Evolutionary conservation across 2,329 filamentous ascomycete genomes (phyloP).

Genomic region (Pyrenophora teres): DNA sequence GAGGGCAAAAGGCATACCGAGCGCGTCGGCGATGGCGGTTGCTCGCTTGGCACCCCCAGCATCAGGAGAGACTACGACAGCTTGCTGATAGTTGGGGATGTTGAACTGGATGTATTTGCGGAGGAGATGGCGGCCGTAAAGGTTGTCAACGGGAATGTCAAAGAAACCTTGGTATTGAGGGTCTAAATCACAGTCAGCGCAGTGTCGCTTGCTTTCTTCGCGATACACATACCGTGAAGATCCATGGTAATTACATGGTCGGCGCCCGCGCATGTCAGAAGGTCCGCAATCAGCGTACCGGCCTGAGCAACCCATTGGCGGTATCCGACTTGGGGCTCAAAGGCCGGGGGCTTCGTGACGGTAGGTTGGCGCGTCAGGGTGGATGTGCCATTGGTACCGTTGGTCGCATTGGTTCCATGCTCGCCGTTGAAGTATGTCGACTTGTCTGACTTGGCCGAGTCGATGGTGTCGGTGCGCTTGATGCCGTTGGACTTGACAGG

Average conservation of each 20-base stretch:
- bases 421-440: constrained; percentile 22
- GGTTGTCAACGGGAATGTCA: constrained; percentile 96
- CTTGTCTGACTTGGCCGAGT: constrained; percentile 38
- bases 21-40: constrained; percentile 88
- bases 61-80: constrained; percentile 94
- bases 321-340: constrained; percentile 87
- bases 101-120: constrained; percentile 74
- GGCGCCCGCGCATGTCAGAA: constrained; percentile 91
- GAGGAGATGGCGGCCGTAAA: constrained; percentile 80
- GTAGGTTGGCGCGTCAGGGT: constrained; percentile 28
- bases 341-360: constrained; percentile 59
- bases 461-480: constrained; percentile 41
- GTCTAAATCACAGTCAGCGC: constrained; percentile 63
- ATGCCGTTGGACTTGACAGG: constrained; percentile 34
- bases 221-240: constrained; percentile 53
- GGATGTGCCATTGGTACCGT: constrained; percentile 21
- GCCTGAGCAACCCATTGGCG: constrained; percentile 99
- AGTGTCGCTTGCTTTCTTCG: neutral
- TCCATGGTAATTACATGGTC: constrained; percentile 99
- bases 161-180: constrained; percentile 99
- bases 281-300: constrained; percentile 89
- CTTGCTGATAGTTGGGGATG: constrained; percentile 81
- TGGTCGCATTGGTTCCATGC: constrained; percentile 36
- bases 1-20: constrained; percentile 93
- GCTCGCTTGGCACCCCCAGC: constrained; percentile 96